These are phyloP conservation scores for Heliamphora exappendiculata DNA, from an alignment of 148 eudicot species.

Conservation along the genomic window DNA sequence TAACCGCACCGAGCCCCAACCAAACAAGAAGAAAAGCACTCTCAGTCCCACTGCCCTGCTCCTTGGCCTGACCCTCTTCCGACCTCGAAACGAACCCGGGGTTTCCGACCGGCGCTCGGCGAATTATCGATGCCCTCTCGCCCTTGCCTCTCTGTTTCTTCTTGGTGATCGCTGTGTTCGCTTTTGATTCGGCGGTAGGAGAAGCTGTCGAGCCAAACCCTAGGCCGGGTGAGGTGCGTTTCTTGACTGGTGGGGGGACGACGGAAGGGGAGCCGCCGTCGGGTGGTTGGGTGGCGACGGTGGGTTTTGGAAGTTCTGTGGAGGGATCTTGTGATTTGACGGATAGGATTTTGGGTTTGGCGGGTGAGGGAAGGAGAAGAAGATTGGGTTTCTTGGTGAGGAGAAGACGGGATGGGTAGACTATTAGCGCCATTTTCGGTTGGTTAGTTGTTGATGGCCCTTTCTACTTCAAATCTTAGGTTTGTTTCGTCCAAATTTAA, in stretches of 20 bases:
- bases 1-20: slow-evolving; percentile 63
- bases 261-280: slow-evolving; percentile 19
- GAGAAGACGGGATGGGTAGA: slow-evolving; percentile 32
- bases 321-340: slow-evolving; percentile 31
- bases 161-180: slow-evolving; percentile 17
- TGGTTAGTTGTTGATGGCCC: background rate
- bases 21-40: slow-evolving; percentile 66
- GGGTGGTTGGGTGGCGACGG: slow-evolving; percentile 13
- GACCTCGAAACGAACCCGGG: slow-evolving; percentile 37
- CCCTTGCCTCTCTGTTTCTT: slow-evolving; percentile 38
- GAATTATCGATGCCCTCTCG: slow-evolving; percentile 47
- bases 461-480: no score
- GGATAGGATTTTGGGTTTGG: slow-evolving; percentile 18
- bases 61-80: slow-evolving; percentile 27
- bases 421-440: slow-evolving; percentile 45
- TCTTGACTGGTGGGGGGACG: slow-evolving; percentile 12
- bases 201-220: slow-evolving; percentile 52
- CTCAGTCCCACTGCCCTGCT: slow-evolving; percentile 36
- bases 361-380: slow-evolving; percentile 13
- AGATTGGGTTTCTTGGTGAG: slow-evolving; percentile 30
- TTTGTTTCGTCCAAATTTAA: no score
- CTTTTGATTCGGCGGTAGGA: slow-evolving; percentile 14
- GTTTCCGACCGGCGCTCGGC: slow-evolving; percentile 53
- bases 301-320: slow-evolving; percentile 27
- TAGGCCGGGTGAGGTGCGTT: slow-evolving; percentile 24